These are phyloP conservation scores for Aaosphaeria arxii DNA, from an alignment of 2,329 filamentous ascomycete species.

Conservation along the genomic window DNA sequence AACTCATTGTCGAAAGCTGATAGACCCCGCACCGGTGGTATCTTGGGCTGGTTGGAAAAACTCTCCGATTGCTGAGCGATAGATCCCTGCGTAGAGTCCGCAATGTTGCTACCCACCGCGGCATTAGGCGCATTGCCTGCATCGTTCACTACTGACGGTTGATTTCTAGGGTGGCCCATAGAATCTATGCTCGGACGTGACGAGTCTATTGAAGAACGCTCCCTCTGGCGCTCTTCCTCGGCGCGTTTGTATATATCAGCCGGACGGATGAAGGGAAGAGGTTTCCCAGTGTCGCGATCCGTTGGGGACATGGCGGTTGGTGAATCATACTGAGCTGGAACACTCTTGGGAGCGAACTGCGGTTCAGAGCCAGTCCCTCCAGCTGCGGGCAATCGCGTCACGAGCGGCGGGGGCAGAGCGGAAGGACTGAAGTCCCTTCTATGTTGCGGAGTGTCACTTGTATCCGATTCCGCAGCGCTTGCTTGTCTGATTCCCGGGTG, in stretches of 20 bases:
- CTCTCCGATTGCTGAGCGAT: background rate
- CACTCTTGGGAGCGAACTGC: conserved; percentile 61
- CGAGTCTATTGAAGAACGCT: conserved; percentile 57
- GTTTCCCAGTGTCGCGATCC: conserved; percentile 44
- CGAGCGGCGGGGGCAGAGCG: conserved; percentile 50
- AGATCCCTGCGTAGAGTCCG: conserved; percentile 55
- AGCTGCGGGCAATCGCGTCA: conserved; percentile 39
- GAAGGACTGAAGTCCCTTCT: conserved; percentile 53
- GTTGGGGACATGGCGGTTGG: conserved; percentile 20
- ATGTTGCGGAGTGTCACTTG: conserved; percentile 34
- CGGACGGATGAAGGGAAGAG: conserved; percentile 66
- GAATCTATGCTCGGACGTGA: conserved; percentile 57
- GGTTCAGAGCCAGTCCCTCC: conserved; percentile 28
- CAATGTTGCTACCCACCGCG: conserved; percentile 57
- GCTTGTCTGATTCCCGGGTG: conserved; percentile 16
- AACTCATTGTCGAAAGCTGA: conserved; percentile 27
- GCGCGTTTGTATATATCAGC: conserved; percentile 74
- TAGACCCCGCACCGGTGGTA: conserved; percentile 18
- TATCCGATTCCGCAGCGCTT: conserved; percentile 26
- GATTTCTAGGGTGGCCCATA: conserved; percentile 26
- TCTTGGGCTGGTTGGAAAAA: conserved; percentile 4
- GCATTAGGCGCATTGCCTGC: conserved; percentile 38
- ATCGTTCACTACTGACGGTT: conserved; percentile 9
- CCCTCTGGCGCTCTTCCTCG: conserved; percentile 61
- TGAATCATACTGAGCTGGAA: conserved; percentile 47